phyloP scores from a whole-genome alignment of 169 alveolate species.

The Eimeria necatrix region DNA sequence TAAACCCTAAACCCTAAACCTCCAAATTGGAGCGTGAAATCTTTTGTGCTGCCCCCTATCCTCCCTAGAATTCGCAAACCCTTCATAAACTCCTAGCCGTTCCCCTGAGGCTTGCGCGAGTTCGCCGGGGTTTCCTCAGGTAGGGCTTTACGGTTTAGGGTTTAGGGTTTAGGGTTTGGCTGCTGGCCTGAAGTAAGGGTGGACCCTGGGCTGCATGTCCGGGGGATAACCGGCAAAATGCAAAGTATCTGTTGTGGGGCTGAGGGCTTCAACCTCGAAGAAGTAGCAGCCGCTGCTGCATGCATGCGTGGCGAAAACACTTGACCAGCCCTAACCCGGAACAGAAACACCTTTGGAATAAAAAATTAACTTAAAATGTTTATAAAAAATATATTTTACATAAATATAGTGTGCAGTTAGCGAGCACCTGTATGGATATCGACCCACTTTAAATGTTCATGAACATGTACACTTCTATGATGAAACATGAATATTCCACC shows the following conservation, averaged over 20 bases:
- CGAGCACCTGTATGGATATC: too few relatives aligned
- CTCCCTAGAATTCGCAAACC: too few relatives aligned
- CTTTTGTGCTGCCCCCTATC: not conserved
- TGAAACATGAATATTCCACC: too few relatives aligned
- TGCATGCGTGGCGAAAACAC: conserved; percentile 82
- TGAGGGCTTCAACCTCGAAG: conserved; percentile 75
- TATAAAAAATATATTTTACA: too few relatives aligned
- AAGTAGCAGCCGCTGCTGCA: conserved; percentile 79
- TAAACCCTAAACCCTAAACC: not conserved
- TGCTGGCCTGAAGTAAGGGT: conserved; percentile 63
- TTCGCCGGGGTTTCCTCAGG: not conserved
- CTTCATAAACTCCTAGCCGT: too few relatives aligned
- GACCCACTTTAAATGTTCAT: too few relatives aligned
- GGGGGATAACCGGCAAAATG: conserved; percentile 66
- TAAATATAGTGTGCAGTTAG: too few relatives aligned
- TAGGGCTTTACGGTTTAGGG: not conserved
- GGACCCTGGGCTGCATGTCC: conserved; percentile 20
- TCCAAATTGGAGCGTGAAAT: not conserved
- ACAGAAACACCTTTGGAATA: not conserved
- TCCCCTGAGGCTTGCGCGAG: not conserved
- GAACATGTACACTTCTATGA: too few relatives aligned
- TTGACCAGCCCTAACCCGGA: conserved; percentile 77
- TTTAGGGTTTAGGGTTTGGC: too few relatives aligned
- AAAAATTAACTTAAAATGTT: too few relatives aligned
- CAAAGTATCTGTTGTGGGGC: not conserved